Conservation (phyloP, 2,329 filamentous ascomycete species). For the Microcyclospora pomicola region DNA sequence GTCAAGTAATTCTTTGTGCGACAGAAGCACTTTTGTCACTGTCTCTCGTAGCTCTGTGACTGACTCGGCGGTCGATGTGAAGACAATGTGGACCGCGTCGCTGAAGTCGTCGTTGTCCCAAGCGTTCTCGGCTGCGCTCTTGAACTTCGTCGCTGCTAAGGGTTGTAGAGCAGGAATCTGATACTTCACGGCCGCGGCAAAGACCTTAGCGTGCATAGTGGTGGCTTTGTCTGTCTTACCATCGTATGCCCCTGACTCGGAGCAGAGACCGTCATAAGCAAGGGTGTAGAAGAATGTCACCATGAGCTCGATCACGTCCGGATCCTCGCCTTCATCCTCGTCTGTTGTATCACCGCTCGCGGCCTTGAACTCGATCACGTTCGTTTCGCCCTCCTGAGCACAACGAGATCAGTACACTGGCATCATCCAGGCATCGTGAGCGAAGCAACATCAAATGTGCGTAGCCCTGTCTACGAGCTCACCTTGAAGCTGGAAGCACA, state of each 20-base stretch:
- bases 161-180: constrained; percentile 27
- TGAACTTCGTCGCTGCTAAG: constrained; percentile 27
- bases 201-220: constrained; percentile 27
- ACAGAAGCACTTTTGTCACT: neutral
- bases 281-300: constrained; percentile 15
- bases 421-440: neutral
- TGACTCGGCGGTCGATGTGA: constrained; percentile 28
- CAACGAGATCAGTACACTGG: neutral
- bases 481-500: neutral
- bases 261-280: neutral
- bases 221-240: constrained; percentile 1
- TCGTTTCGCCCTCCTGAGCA: constrained; percentile 4
- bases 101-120: constrained; percentile 23
- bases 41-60: constrained; percentile 24
- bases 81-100: constrained; percentile 28
- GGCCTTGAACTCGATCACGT: constrained; percentile 6
- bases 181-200: constrained; percentile 31
- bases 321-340: constrained; percentile 7
- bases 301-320: constrained; percentile 12
- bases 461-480: too few relatives aligned
- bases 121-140: constrained; percentile 20
- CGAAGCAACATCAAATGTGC: neutral
- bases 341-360: constrained; percentile 2
- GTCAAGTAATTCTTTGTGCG: neutral
- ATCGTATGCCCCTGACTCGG: neutral